These are phyloP conservation scores for Trichosphaerium sp. DNA, from an alignment of 78 protist species.

Conservation along the genomic window DNA sequence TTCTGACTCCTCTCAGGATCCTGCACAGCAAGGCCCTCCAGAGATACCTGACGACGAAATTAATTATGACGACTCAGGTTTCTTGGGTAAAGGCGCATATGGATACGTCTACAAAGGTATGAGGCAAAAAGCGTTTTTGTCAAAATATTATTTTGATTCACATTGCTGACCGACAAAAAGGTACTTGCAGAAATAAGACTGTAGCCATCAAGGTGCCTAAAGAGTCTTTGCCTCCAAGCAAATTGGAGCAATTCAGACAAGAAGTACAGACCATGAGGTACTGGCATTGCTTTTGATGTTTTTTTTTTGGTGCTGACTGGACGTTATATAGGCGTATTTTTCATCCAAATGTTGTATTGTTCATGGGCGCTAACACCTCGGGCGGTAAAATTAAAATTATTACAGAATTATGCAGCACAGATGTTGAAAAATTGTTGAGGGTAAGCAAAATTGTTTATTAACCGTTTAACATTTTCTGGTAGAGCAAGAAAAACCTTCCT, in stretches of 20 bases:
- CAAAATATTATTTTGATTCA: too few species aligned
- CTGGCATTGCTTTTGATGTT: too few species aligned
- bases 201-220: constrained; percentile 55
- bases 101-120: constrained; percentile 53
- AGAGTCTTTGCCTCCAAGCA: constrained; percentile 18
- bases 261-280: constrained; percentile 55
- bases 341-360: constrained; percentile 57
- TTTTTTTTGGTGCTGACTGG: too few species aligned
- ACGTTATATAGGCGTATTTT: too few species aligned
- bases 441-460: background rate
- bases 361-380: constrained; percentile 47
- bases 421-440: background rate
- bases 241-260: constrained; percentile 45
- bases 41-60: too few species aligned
- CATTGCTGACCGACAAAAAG: too few species aligned
- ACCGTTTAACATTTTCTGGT: background rate
- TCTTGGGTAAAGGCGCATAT: constrained; percentile 53
- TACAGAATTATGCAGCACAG: constrained; percentile 30
- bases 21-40: too few species aligned
- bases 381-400: constrained; percentile 45
- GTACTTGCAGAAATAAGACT: constrained; percentile 44
- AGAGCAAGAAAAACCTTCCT: background rate
- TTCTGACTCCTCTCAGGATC: too few species aligned
- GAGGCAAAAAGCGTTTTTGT: too few species aligned
- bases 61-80: too few species aligned